Evolutionary conservation across 441 rosid genomes (phyloP).

Genomic region (Mallotus repandus): DNA sequence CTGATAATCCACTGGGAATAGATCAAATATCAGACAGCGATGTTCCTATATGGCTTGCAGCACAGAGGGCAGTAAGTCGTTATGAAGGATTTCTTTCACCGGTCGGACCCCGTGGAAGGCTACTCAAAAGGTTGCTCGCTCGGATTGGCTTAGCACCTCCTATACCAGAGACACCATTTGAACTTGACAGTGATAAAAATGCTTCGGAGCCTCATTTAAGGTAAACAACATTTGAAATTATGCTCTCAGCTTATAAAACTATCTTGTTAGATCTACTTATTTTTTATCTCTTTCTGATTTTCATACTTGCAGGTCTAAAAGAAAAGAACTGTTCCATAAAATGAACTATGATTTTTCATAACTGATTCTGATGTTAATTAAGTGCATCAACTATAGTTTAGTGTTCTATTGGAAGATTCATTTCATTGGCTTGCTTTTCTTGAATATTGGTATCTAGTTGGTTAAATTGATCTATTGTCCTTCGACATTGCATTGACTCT

Average conservation of each 20-base stretch:
- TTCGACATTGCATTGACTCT: background rate
- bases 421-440: background rate
- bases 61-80: conserved; percentile 89
- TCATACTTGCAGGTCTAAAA: conserved; percentile 12
- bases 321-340: background rate
- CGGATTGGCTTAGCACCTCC: conserved; percentile 73
- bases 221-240: conserved; percentile 37
- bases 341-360: background rate
- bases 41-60: conserved; percentile 88
- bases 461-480: background rate
- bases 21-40: conserved; percentile 57
- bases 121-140: conserved; percentile 67
- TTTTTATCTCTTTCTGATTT: conserved; percentile 15
- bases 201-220: conserved; percentile 79
- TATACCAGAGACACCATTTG: conserved; percentile 55
- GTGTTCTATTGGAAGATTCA: background rate
- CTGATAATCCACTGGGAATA: conserved; percentile 40
- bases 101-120: conserved; percentile 89
- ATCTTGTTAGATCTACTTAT: conserved; percentile 4
- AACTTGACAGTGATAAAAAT: conserved; percentile 46
- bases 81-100: conserved; percentile 85
- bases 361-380: background rate
- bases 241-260: conserved; percentile 8
- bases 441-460: background rate
- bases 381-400: background rate